phyloP scores from a whole-genome alignment of 352 stramenopile genomes.

The Phytophthora cajani region DNA sequence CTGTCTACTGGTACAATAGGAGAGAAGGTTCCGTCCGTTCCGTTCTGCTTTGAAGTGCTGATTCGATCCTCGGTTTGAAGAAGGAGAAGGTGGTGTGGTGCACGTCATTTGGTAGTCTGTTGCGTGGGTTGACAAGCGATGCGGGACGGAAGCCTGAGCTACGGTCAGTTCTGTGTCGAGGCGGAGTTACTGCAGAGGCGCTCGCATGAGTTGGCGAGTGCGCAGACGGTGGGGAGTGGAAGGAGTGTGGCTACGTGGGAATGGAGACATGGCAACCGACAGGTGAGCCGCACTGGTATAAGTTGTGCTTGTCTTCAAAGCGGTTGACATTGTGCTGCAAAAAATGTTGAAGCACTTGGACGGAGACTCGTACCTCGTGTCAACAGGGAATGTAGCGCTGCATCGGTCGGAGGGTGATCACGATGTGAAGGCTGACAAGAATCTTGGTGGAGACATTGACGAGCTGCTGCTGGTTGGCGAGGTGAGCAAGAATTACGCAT shows the following conservation, averaged over 20 bases:
- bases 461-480: constrained; percentile 26
- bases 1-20: not conserved
- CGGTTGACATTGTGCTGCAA: constrained; percentile 4
- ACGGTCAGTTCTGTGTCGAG: constrained; percentile 57
- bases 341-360: constrained; percentile 52
- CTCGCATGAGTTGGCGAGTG: constrained; percentile 40
- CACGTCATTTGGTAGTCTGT: constrained; percentile 9
- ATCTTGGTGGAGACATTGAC: constrained; percentile 18
- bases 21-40: constrained; percentile 2
- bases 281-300: constrained; percentile 30
- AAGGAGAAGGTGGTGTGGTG: constrained; percentile 16
- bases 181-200: constrained; percentile 47
- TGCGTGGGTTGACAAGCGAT: constrained; percentile 22
- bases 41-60: constrained; percentile 24
- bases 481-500: constrained; percentile 6
- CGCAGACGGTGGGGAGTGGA: not conserved
- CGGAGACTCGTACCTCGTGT: constrained; percentile 75
- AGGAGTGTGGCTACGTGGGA: constrained; percentile 49
- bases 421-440: not conserved
- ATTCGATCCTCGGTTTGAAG: constrained; percentile 11
- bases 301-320: not conserved
- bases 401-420: not conserved
- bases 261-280: constrained; percentile 60
- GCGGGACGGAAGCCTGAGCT: constrained; percentile 46
- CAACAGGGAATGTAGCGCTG: constrained; percentile 43